Conservation (phyloP, 2,329 filamentous ascomycete species). For the Neodidymelliopsis sp. region DNA sequence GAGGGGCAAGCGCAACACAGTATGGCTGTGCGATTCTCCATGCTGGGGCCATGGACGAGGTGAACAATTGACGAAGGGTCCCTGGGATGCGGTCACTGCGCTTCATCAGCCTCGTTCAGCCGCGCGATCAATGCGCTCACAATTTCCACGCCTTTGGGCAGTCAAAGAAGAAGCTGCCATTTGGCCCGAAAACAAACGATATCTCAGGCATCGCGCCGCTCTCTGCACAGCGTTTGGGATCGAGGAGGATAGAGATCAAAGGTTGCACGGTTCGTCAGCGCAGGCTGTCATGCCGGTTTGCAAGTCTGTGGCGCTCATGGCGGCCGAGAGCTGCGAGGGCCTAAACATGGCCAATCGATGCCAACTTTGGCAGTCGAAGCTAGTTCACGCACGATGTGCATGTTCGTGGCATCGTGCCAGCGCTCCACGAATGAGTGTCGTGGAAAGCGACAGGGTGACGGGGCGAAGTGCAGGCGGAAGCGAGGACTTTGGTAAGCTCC, state of each 20-base stretch:
- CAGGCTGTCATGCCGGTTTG: slow-evolving; percentile 5
- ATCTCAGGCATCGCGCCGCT: slow-evolving; percentile 43
- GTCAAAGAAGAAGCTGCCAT: slow-evolving; percentile 48
- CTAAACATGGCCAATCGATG: slow-evolving; percentile 20
- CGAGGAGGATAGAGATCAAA: neutral
- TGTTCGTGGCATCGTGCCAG: slow-evolving; percentile 7
- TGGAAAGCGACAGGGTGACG: slow-evolving; percentile 1
- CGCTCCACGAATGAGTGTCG: slow-evolving; percentile 1
- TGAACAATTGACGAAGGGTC: slow-evolving; percentile 45
- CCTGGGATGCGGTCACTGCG: slow-evolving; percentile 43
- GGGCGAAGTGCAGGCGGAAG: slow-evolving; percentile 14
- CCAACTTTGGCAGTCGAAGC: slow-evolving; percentile 7
- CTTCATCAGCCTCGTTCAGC: slow-evolving; percentile 26
- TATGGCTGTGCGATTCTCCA: slow-evolving; percentile 46
- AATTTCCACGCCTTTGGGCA: slow-evolving; percentile 48
- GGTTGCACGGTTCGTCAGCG: slow-evolving; percentile 13
- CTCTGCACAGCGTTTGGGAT: slow-evolving; percentile 6
- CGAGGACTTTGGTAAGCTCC: slow-evolving; percentile 1
- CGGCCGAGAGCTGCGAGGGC: slow-evolving; percentile 17
- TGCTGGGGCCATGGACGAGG: slow-evolving; percentile 39
- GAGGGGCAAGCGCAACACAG: slow-evolving; percentile 44
- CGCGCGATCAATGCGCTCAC: slow-evolving; percentile 22
- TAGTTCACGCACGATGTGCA: slow-evolving; percentile 10
- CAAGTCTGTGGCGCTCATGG: slow-evolving; percentile 16
- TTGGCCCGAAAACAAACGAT: slow-evolving; percentile 47